phyloP scores from a whole-genome alignment of 306 rosid species.

The Delonix regia region DNA sequence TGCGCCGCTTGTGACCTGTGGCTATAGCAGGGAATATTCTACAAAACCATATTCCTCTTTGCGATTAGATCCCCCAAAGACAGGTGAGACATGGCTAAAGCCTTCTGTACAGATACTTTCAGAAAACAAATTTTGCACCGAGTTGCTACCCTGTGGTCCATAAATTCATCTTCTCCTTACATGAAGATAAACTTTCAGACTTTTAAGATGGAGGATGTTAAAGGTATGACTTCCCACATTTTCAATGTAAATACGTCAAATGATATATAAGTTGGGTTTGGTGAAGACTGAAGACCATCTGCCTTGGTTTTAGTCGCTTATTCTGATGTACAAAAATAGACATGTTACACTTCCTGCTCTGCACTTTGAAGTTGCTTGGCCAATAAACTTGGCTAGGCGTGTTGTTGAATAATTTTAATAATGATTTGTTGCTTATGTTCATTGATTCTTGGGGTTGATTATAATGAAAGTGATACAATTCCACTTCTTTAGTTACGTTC shows the following conservation, averaged over 20 bases:
- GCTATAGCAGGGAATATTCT: constrained; percentile 31
- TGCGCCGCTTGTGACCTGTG: background rate
- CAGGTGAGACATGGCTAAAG: background rate
- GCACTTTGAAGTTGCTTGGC: background rate
- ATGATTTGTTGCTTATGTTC: too few relatives aligned
- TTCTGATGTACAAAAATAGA: background rate
- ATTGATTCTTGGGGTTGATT: background rate
- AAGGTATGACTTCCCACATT: too few relatives aligned
- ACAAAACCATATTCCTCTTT: too few relatives aligned
- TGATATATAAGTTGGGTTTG: background rate
- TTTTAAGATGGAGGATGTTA: background rate
- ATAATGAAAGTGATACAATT: background rate
- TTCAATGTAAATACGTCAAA: too few relatives aligned
- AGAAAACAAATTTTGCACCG: background rate
- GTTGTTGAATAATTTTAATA: too few relatives aligned
- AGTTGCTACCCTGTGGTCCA: background rate
- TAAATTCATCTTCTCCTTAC: background rate
- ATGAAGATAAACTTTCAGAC: background rate
- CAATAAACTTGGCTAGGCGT: background rate
- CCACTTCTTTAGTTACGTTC: background rate
- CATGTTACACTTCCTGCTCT: background rate
- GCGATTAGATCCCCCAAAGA: background rate
- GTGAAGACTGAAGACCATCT: background rate
- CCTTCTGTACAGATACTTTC: background rate
- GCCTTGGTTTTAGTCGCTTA: background rate